phyloP scores from a whole-genome alignment of 169 alveolate species.

The Eimeria sp. region DNA sequence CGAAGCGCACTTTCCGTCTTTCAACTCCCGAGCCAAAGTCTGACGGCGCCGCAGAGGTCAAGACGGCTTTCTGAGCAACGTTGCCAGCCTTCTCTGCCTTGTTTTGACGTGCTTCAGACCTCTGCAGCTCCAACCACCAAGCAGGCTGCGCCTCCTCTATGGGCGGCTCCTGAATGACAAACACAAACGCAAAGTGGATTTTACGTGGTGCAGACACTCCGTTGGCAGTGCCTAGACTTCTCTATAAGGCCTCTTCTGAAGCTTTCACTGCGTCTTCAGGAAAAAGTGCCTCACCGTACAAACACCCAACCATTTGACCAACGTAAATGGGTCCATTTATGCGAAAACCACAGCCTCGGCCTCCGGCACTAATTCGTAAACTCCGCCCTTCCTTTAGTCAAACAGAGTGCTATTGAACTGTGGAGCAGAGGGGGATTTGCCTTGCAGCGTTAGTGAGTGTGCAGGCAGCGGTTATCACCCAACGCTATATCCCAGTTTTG shows the following conservation, averaged over 20 bases:
- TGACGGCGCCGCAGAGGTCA: background rate
- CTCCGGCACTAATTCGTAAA: background rate
- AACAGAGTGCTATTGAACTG: background rate
- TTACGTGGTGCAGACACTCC: background rate
- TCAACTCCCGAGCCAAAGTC: background rate
- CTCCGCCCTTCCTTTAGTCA: background rate
- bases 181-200: background rate
- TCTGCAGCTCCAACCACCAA: constrained; percentile 61
- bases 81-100: background rate
- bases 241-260: background rate
- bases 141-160: constrained; percentile 76
- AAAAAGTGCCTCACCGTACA: constrained; percentile 22
- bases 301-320: constrained; percentile 55
- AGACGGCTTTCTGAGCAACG: background rate
- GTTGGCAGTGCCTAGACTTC: background rate
- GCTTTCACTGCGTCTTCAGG: background rate
- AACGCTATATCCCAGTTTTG: no score
- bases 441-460: background rate
- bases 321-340: constrained; percentile 57
- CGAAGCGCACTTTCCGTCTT: constrained; percentile 47
- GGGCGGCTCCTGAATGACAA: constrained; percentile 59
- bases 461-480: background rate
- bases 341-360: background rate
- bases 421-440: background rate
- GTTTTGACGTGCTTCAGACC: constrained; percentile 12